Base-by-base conservation (phyloP, 208 protist species). In the Lotmaria passim region DNA sequence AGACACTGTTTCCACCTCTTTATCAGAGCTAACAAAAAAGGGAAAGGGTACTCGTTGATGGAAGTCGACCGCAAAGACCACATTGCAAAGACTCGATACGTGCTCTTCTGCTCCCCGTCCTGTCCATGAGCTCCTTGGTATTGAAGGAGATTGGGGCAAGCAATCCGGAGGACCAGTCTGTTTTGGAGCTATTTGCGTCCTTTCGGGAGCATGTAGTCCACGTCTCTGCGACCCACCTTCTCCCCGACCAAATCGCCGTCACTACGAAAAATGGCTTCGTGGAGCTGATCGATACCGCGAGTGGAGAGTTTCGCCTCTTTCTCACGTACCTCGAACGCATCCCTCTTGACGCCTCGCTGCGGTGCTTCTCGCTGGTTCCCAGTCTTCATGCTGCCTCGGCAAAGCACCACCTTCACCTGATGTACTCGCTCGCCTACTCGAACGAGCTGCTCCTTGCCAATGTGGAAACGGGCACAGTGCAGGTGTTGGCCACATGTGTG, bases 381-480 rank as follows among this genome's bases (percentile, higher is more conserved):
- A 73, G 84, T 24, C 66, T 73, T 38, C 70, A 73, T 58, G 38
- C 60, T 23, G 60, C 46, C 19, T 50, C 75, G 4, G n/a, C 26
- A 1, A 41, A 6, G 7, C 75, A 60, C 28, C 61, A 69, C 19
- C 81, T 82, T 53, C 63, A 85, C 38, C 63, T 93, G 36, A 58
- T 91, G 5, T 94, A 91, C 64, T 90, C 86, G 6, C 79, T 96
- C 28, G 43, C 84, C 30, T 92, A 87, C 80, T 96, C 91, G 7
- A 96, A 96, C 59, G 87, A 96, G 68, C 78, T 96, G 5, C 85
- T 96, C 4, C 11, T 91, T n/a, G 84, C 82, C 7, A 76, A 92
- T 36, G 73, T 91, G 41, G 72, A 83, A 46, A 63, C 66, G 1
- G 88, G 87, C 5, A 58, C 14, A 38, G 83, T 93, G 60, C 44